phyloP scores from a whole-genome alignment of 139 green algal genomes.

The Auxenochlorella protothecoides region DNA sequence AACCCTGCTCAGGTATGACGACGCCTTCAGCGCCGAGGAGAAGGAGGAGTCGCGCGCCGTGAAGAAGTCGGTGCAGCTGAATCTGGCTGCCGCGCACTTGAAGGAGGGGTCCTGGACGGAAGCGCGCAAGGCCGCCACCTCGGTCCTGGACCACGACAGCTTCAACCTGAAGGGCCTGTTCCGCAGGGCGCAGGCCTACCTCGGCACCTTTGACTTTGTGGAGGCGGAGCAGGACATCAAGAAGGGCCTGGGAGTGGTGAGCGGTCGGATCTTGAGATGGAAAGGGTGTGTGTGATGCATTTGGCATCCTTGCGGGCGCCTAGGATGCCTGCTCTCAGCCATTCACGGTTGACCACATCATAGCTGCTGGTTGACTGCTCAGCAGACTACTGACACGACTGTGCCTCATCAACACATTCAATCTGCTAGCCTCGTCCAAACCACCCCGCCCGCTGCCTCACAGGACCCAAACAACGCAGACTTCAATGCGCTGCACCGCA shows the following conservation, averaged over 20 bases:
- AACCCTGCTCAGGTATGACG: conserved; percentile 20
- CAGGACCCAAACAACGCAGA: conserved; percentile 13
- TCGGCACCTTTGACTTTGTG: conserved; percentile 50
- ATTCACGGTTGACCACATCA: background rate
- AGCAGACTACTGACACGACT: no score
- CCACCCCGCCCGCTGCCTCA: background rate
- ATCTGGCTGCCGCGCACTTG: conserved; percentile 73
- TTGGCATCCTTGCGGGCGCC: background rate
- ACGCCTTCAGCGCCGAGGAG: conserved; percentile 41
- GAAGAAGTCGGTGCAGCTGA: conserved; percentile 63
- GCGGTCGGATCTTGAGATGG: background rate
- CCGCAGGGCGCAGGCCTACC: conserved; percentile 65
- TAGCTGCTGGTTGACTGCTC: background rate
- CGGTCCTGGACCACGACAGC: conserved; percentile 73
- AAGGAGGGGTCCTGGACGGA: conserved; percentile 60
- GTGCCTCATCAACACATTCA: background rate
- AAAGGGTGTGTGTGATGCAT: background rate
- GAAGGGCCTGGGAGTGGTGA: conserved; percentile 16
- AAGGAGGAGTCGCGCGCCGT: conserved; percentile 49
- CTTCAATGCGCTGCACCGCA: conserved; percentile 21
- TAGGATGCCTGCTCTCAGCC: background rate
- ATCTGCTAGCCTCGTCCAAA: background rate
- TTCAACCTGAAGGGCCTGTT: conserved; percentile 93
- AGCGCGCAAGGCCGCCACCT: conserved; percentile 32
- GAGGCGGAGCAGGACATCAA: conserved; percentile 72